A percentile compares a stretch with the other conserved stretches of the same genome.
These are phyloP conservation scores for Leccinum longicurvipes DNA, from an alignment of 768 basidiomycete species.

Conservation along the genomic window DNA sequence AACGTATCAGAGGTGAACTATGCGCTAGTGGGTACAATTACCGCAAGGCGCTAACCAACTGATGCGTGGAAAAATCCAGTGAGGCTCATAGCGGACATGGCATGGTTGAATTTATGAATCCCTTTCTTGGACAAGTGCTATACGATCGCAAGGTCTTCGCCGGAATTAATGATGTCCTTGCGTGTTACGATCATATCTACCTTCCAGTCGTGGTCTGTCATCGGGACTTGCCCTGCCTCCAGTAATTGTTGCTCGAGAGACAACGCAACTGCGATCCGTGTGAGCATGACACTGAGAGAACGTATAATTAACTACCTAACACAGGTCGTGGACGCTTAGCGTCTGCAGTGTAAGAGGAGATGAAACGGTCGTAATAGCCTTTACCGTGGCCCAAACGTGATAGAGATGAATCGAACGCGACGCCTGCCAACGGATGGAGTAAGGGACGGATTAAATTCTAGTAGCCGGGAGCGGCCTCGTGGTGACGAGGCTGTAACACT, in stretches of 20 bases:
- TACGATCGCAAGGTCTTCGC: constrained; percentile 17
- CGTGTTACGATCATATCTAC: constrained; percentile 60
- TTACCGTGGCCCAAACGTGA: constrained; percentile 79
- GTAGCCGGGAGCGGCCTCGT: constrained; percentile 2
- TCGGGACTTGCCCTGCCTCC: constrained; percentile 49
- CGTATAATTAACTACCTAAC: constrained; percentile 45
- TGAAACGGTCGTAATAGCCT: constrained; percentile 78
- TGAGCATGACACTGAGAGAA: constrained; percentile 14
- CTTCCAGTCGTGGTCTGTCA: constrained; percentile 56
- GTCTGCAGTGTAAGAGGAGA: constrained; percentile 47
- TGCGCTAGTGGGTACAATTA: constrained; percentile 25
- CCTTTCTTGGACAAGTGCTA: constrained; percentile 12
- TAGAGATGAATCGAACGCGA: constrained; percentile 69
- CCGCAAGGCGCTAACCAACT: constrained; percentile 11
- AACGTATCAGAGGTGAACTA: constrained; percentile 22
- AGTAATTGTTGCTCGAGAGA: constrained; percentile 63
- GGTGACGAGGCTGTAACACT: constrained; percentile 15
- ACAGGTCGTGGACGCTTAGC: constrained; percentile 47
- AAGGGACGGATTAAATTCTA: constrained; percentile 3
- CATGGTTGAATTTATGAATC: constrained; percentile 9
- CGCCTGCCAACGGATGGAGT: constrained; percentile 40
- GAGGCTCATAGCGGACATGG: constrained; percentile 25
- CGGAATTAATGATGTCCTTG: constrained; percentile 34
- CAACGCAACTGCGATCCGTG: constrained; percentile 50
- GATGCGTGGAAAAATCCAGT: constrained; percentile 11